phyloP scores from a whole-genome alignment of 2,329 filamentous ascomycete species.

The Boeremia exigua region DNA sequence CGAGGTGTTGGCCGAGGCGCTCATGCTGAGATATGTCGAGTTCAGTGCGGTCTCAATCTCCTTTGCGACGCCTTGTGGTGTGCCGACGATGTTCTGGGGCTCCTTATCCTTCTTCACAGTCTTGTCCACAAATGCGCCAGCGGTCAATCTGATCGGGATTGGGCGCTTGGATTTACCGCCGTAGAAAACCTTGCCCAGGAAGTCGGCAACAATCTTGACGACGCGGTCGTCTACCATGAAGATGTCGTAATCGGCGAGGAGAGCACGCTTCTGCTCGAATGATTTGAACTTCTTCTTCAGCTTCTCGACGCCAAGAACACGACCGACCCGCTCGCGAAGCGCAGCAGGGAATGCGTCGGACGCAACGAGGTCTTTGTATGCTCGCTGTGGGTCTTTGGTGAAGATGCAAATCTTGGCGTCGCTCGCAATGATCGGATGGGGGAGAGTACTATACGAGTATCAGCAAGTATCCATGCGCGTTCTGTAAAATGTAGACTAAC shows the following conservation, averaged over 20 bases:
- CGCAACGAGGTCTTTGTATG: conserved; percentile 87
- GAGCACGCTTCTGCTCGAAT: conserved; percentile 80
- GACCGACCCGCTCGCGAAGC: conserved; percentile 55
- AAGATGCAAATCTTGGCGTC: conserved; percentile 82
- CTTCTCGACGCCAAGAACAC: conserved; percentile 81
- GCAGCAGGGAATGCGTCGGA: conserved; percentile 64
- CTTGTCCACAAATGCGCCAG: conserved; percentile 67
- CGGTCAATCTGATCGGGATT: conserved; percentile 76
- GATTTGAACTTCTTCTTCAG: conserved; percentile 88
- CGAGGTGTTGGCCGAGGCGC: conserved; percentile 78
- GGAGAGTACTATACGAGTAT: conserved; percentile 58
- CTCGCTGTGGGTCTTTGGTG: conserved; percentile 79
- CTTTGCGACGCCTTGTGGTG: conserved; percentile 71
- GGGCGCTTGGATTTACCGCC: conserved; percentile 82
- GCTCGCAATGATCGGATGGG: conserved; percentile 73
- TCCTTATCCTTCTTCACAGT: conserved; percentile 48
- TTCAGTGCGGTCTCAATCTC: conserved; percentile 81
- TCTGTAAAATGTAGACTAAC: conserved; percentile 25
- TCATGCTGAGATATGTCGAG: conserved; percentile 80
- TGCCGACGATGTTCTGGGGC: conserved; percentile 55
- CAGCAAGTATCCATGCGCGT: conserved; percentile 12
- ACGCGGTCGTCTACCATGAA: conserved; percentile 94
- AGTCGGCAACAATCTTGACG: conserved; percentile 71
- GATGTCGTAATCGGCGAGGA: conserved; percentile 85
- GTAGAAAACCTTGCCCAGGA: conserved; percentile 93